Percentiles rank a stretch among this genome's conserved stretches.
phyloP scores from a whole-genome alignment of 257 asterid species.

The Cynanchum wilfordii region DNA sequence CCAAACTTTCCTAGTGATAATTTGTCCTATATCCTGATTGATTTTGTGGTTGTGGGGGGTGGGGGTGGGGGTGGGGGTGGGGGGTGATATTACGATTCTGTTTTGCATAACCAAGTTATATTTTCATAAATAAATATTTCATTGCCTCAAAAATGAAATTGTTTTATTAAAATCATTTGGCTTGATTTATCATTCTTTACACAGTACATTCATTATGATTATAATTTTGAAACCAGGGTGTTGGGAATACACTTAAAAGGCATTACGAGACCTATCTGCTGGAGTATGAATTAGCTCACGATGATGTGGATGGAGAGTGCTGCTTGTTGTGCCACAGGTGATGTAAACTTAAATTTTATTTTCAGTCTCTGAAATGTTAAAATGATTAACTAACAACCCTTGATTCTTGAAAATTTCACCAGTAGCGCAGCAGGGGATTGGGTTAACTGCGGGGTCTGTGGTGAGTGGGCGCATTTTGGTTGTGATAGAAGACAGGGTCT shows the following conservation, averaged over 20 bases:
- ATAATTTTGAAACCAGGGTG: slow-evolving; percentile 58
- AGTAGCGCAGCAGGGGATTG: slow-evolving; percentile 99
- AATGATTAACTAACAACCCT: slow-evolving; percentile 27
- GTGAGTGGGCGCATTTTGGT: slow-evolving; percentile 99
- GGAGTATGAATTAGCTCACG: slow-evolving; percentile 98
- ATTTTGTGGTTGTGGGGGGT: background rate
- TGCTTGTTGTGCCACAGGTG: slow-evolving; percentile 97
- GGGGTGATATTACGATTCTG: too few species aligned
- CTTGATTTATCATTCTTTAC: background rate
- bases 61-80: too few species aligned
- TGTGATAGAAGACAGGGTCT: slow-evolving; percentile 95
- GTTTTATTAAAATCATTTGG: background rate
- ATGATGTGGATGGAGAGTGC: slow-evolving; percentile 98
- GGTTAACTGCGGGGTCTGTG: slow-evolving; percentile 97
- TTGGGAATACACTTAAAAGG: slow-evolving; percentile 93
- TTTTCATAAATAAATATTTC: background rate
- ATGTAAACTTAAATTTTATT: background rate
- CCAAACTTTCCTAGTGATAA: slow-evolving; percentile 4
- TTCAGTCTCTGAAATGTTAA: background rate
- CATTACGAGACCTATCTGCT: slow-evolving; percentile 95
- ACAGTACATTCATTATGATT: slow-evolving; percentile 1
- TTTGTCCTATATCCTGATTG: background rate
- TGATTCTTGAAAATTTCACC: slow-evolving; percentile 24
- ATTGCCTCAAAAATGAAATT: background rate
- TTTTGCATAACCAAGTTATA: background rate